A percentile compares a stretch with the other conserved stretches of the same genome.
Conservation (phyloP, 108 stramenopile genomes). For the Chaetoceros muelleri region DNA sequence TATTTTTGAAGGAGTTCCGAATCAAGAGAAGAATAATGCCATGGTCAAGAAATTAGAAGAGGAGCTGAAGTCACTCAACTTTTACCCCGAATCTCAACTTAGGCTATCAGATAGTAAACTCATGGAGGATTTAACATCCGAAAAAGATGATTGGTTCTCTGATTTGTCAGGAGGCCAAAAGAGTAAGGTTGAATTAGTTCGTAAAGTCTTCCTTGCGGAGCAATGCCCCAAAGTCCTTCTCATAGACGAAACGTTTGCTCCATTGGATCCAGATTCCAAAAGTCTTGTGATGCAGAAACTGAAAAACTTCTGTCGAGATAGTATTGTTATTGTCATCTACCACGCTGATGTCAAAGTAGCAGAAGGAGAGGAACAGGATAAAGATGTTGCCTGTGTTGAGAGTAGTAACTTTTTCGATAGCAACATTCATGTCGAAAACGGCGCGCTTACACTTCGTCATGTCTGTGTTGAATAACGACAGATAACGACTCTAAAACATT, state of each 20-base stretch:
- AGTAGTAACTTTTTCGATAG: conserved; percentile 76
- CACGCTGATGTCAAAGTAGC: conserved; percentile 66
- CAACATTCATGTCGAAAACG: conserved; percentile 76
- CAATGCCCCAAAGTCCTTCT: conserved; percentile 62
- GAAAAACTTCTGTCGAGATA: conserved; percentile 62
- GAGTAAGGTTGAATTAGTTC: conserved; percentile 75
- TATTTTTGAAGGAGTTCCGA: conserved; percentile 14
- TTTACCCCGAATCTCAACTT: conserved; percentile 17
- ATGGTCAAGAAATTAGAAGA: conserved; percentile 35
- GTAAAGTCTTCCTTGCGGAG: conserved; percentile 66
- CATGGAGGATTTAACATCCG: conserved; percentile 45
- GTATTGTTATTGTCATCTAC: conserved; percentile 81
- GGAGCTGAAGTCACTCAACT: conserved; percentile 53
- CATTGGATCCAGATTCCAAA: conserved; percentile 74
- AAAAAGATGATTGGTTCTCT: conserved; percentile 85
- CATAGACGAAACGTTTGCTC: conserved; percentile 84
- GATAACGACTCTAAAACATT: too few relatives aligned
- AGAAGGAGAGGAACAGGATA: conserved; percentile 11
- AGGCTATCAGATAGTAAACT: conserved; percentile 4
- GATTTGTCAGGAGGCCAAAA: conserved; percentile 82
- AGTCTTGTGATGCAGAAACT: conserved; percentile 67
- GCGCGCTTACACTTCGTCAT: conserved; percentile 34
- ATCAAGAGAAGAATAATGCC: background rate
- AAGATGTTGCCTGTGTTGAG: conserved; percentile 53
- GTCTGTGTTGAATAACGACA: too few relatives aligned